Conservation (phyloP, 768 basidiomycete genomes). For the Favolaschia claudopus region DNA sequence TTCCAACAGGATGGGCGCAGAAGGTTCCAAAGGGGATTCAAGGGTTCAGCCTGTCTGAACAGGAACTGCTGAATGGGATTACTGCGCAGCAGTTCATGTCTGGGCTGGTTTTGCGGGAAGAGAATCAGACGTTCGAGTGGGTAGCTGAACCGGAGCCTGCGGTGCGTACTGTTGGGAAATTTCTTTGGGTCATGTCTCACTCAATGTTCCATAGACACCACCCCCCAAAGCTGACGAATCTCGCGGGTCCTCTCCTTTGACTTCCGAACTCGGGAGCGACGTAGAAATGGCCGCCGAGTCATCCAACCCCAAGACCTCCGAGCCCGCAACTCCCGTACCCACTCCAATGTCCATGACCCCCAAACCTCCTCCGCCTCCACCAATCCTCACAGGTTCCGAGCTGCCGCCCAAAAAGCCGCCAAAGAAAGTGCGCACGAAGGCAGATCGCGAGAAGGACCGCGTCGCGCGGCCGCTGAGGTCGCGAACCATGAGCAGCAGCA, state of each 20-base stretch:
- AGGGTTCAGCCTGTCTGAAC: slow-evolving; percentile 21
- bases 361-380: not conserved
- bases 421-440: slow-evolving; percentile 11
- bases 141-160: slow-evolving; percentile 6
- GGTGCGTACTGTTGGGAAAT: not conserved
- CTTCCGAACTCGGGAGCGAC: slow-evolving; percentile 24
- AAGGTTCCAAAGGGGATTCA: slow-evolving; percentile 27
- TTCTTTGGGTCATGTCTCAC: not conserved
- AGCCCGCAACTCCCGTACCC: slow-evolving; percentile 11
- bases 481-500: slow-evolving; percentile 22
- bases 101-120: slow-evolving; percentile 10
- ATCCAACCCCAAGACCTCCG: slow-evolving; percentile 14
- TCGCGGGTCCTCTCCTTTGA: slow-evolving; percentile 24
- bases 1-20: slow-evolving; percentile 22
- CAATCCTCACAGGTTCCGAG: slow-evolving; percentile 17
- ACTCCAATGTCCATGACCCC: not conserved
- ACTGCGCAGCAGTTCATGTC: slow-evolving; percentile 4
- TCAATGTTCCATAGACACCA: not conserved
- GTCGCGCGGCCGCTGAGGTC: slow-evolving; percentile 17
- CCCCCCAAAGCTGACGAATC: not conserved
- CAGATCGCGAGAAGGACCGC: slow-evolving; percentile 10
- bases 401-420: slow-evolving; percentile 14
- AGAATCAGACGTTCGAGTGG: slow-evolving; percentile 14
- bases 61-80: slow-evolving; percentile 22
- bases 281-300: slow-evolving; percentile 20